These are phyloP conservation scores for Colletotrichum godetiae DNA, from an alignment of 2,329 filamentous ascomycete genomes.

Conservation along the genomic window DNA sequence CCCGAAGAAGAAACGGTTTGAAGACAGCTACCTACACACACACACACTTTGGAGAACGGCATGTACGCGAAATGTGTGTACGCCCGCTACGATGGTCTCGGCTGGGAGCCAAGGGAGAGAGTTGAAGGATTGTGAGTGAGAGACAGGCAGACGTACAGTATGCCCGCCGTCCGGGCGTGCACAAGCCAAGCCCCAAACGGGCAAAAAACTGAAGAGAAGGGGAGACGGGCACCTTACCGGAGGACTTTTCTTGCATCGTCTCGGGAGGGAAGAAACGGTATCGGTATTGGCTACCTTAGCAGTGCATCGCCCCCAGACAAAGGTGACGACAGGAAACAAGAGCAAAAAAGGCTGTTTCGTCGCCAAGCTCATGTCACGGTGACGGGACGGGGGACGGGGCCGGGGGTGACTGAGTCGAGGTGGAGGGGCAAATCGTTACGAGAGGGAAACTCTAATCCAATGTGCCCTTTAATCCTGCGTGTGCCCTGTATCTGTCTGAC, in stretches of 20 bases:
- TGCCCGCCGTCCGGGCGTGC: background rate
- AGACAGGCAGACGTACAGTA: slow-evolving; percentile 1
- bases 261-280: background rate
- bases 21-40: background rate
- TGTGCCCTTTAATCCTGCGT: background rate
- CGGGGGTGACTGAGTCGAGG: slow-evolving; percentile 25
- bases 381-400: slow-evolving; percentile 17
- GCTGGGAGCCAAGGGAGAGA: slow-evolving; percentile 18
- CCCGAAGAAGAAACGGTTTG: slow-evolving; percentile 11
- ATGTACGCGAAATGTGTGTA: background rate
- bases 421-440: slow-evolving; percentile 31
- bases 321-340: slow-evolving; percentile 23
- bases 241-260: background rate
- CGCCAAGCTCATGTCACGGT: slow-evolving; percentile 28
- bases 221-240: background rate
- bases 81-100: background rate
- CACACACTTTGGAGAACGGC: background rate
- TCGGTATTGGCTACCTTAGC: background rate
- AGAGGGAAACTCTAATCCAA: slow-evolving; percentile 27
- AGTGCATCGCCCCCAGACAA: slow-evolving; percentile 13
- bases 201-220: background rate
- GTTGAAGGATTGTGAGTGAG: slow-evolving; percentile 1
- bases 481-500: background rate
- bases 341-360: slow-evolving; percentile 23
- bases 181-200: background rate